Evolutionary conservation across 208 protist species (phyloP).

Genomic region (Zelonia costaricensis): DNA sequence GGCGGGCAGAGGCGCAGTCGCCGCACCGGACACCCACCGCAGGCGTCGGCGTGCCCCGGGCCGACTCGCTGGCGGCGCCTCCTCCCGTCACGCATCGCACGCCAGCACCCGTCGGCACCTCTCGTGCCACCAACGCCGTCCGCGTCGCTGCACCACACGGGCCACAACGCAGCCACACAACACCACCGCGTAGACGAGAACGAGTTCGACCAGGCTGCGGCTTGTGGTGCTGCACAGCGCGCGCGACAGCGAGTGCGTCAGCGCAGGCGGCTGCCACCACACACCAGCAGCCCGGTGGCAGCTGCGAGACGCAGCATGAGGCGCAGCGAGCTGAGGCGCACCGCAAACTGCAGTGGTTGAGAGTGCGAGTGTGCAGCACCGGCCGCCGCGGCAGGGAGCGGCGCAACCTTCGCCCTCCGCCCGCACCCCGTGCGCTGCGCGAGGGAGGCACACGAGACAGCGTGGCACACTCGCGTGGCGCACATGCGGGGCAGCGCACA

Average conservation of each 20-base stretch:
- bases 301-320: background rate
- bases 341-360: background rate
- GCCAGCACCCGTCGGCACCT: conserved; percentile 4
- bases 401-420: background rate
- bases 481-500: no score
- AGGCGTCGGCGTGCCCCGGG: no score
- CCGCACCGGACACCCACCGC: no score
- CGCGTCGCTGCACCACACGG: conserved; percentile 3
- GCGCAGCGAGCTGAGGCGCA: background rate
- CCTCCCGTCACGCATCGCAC: no score
- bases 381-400: background rate
- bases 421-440: background rate
- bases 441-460: no score
- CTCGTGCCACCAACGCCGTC: background rate
- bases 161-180: background rate
- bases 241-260: conserved; percentile 2
- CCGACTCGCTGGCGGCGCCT: no score
- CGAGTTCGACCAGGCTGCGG: conserved; percentile 13
- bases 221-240: conserved; percentile 8
- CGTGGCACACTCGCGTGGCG: no score
- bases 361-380: background rate
- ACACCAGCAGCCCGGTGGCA: background rate
- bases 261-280: conserved; percentile 24
- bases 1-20: no score
- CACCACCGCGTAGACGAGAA: background rate